Evolutionary conservation across 2,329 filamentous ascomycete species (phyloP), one percentile per base, ranked within the genome.

Genomic region (Ustilaginoidea virens): DNA sequence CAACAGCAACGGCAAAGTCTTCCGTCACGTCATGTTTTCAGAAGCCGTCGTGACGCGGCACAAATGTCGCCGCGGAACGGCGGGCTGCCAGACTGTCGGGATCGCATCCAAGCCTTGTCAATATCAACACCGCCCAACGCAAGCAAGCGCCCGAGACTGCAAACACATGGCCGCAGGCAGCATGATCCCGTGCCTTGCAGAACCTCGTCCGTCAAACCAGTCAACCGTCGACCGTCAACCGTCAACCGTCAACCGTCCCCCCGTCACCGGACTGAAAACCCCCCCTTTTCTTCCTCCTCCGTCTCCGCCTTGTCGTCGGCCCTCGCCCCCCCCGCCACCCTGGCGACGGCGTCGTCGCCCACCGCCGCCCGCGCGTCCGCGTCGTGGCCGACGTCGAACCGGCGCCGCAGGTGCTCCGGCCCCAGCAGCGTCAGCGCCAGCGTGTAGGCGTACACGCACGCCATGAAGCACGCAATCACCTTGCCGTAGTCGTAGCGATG

Each of bases 381-480:
- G 32, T 67, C 65, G 27, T 65, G 53, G 3, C 40, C 52, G 1
- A 63, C 54, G 30, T 67, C 64, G 38, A 70, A 68, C 37, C 56
- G 62, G 37, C 60, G 55, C 19, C 54, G 47, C 30, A 69, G 43
- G 33, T 66, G 57, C 51, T 71, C 66, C 1, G 66, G 66, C 0
- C 78, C 78, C 3, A 80, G 24, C 7, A 80, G 49, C 0, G 74
- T 75, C 31, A 82, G 46, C 5, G 71, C 1, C 21, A 74, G 61
- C n/a, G 69, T 58, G 34, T 71, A 74, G 16, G 45, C 63, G 40
- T 68, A 92, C 1, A 92, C 82, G 40, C 77, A 83, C 1, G 66
- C 85, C 79, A 93, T 85, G 54, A 93, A 92, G 45, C 92, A 90
- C 46, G 76, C 82, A 38, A 92, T 87, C 7, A 92, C 82, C 41